A percentile compares a stretch with the other conserved stretches of the same genome.
Conservation (phyloP, 1,284 basidiomycete genomes). For the Anthracocystis panici-leucophaei region DNA sequence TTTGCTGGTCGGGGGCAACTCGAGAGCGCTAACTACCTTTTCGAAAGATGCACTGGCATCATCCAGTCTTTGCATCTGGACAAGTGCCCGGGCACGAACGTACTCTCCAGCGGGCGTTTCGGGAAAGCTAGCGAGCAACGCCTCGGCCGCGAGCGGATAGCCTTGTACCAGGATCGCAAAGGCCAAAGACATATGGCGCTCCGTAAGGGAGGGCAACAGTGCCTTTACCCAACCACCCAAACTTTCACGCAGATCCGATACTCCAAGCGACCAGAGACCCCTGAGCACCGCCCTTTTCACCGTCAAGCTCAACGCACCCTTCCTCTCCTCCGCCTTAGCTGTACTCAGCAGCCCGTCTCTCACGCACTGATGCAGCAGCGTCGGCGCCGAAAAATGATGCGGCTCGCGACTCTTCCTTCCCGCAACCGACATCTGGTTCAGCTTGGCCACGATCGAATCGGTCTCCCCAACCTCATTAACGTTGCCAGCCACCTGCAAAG, state of each 20-base stretch:
- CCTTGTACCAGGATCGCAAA: conserved; percentile 44
- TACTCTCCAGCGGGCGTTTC: conserved; percentile 41
- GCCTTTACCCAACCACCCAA: conserved; percentile 18
- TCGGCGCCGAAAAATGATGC: conserved; percentile 44
- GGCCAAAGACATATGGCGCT: conserved; percentile 32
- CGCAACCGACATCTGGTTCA: conserved; percentile 49
- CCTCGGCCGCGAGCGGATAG: conserved; percentile 41
- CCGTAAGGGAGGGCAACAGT: conserved; percentile 38
- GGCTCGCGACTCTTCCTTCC: conserved; percentile 47
- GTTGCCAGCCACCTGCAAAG: conserved; percentile 24
- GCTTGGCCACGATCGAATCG: conserved; percentile 47
- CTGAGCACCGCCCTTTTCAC: conserved; percentile 31
- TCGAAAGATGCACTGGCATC: conserved; percentile 42
- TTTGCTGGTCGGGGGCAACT: conserved; percentile 4
- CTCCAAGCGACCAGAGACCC: conserved; percentile 43
- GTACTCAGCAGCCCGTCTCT: conserved; percentile 30
- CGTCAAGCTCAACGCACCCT: conserved; percentile 16
- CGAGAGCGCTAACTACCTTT: conserved; percentile 44
- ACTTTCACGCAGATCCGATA: conserved; percentile 32
- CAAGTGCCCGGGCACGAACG: conserved; percentile 46
- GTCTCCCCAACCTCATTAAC: conserved; percentile 19
- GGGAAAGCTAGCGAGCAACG: conserved; percentile 38
- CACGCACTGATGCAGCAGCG: conserved; percentile 46
- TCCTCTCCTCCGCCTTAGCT: background rate
- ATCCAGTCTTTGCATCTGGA: conserved; percentile 41